Conservation (phyloP, 2,329 filamentous ascomycete species). For the Trichophyton rubrum region DNA sequence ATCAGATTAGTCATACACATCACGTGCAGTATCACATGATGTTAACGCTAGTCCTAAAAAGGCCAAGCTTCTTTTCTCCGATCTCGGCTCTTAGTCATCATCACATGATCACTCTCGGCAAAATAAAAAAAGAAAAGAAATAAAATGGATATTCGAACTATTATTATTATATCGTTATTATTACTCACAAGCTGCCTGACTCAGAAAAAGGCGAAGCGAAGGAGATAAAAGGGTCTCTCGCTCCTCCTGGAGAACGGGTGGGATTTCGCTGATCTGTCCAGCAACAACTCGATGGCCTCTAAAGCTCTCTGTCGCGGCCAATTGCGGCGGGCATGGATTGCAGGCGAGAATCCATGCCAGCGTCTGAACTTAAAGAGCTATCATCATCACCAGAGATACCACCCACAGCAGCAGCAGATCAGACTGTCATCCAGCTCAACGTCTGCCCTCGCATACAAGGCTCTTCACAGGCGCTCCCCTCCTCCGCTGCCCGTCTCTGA, state of each 20-base stretch:
- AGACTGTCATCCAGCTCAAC: slow-evolving; percentile 48
- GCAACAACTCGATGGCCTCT: neutral
- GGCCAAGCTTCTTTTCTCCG: neutral
- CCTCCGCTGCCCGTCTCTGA: slow-evolving; percentile 68
- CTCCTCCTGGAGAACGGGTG: neutral
- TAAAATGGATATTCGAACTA: neutral
- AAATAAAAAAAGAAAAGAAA: neutral
- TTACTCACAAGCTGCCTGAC: neutral
- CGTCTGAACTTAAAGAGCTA: slow-evolving; percentile 1
- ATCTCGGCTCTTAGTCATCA: slow-evolving; percentile 1
- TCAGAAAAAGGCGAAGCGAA: neutral
- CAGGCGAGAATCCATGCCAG: slow-evolving; percentile 1
- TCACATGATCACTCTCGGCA: neutral
- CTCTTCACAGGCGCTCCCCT: slow-evolving; percentile 77
- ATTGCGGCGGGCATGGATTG: neutral
- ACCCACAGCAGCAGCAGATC: neutral
- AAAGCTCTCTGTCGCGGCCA: neutral
- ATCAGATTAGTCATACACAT: neutral
- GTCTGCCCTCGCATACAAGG: slow-evolving; percentile 93
- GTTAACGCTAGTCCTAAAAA: neutral
- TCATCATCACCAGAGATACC: neutral
- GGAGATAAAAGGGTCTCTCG: neutral
- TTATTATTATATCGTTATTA: neutral
- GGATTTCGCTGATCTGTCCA: neutral
- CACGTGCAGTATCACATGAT: neutral